A percentile compares a stretch with the other conserved stretches of the same genome.
These are phyloP conservation scores for Lentinula aciculospora DNA, from an alignment of 768 basidiomycete genomes.

Conservation along the genomic window DNA sequence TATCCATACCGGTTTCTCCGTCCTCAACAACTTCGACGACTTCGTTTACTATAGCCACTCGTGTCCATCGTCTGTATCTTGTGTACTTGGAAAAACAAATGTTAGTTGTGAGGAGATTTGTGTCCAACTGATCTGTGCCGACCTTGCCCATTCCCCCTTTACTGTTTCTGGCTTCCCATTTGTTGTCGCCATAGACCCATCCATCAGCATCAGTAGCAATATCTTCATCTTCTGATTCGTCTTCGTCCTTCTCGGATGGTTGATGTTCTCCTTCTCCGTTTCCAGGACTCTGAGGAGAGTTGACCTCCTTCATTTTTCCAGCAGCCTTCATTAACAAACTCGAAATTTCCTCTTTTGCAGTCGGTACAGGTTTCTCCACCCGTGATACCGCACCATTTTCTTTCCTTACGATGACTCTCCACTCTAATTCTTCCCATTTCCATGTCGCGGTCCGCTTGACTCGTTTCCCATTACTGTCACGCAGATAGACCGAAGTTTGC, in stretches of 20 bases:
- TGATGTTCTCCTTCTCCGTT: slow-evolving; percentile 19
- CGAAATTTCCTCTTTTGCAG: slow-evolving; percentile 36
- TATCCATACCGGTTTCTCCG: slow-evolving; percentile 26
- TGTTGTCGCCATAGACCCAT: slow-evolving; percentile 94
- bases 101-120: neutral
- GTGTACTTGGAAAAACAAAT: slow-evolving; percentile 55
- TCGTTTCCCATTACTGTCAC: slow-evolving; percentile 38
- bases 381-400: slow-evolving; percentile 46
- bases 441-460: slow-evolving; percentile 76
- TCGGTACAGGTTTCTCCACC: slow-evolving; percentile 59
- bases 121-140: slow-evolving; percentile 8
- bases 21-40: slow-evolving; percentile 50
- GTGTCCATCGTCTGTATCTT: slow-evolving; percentile 80
- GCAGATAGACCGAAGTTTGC: slow-evolving; percentile 50
- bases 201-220: slow-evolving; percentile 76
- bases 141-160: slow-evolving; percentile 88
- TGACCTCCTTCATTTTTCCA: slow-evolving; percentile 35
- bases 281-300: slow-evolving; percentile 10
- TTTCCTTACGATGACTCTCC: slow-evolving; percentile 69
- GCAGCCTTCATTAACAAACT: slow-evolving; percentile 53
- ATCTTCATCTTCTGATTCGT: slow-evolving; percentile 48
- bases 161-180: slow-evolving; percentile 77
- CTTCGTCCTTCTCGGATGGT: slow-evolving; percentile 22
- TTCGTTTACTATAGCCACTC: slow-evolving; percentile 75
- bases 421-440: slow-evolving; percentile 90